Evolutionary conservation across 176 grass and related monocot genomes (phyloP).

Genomic region (Otatea glauca): DNA sequence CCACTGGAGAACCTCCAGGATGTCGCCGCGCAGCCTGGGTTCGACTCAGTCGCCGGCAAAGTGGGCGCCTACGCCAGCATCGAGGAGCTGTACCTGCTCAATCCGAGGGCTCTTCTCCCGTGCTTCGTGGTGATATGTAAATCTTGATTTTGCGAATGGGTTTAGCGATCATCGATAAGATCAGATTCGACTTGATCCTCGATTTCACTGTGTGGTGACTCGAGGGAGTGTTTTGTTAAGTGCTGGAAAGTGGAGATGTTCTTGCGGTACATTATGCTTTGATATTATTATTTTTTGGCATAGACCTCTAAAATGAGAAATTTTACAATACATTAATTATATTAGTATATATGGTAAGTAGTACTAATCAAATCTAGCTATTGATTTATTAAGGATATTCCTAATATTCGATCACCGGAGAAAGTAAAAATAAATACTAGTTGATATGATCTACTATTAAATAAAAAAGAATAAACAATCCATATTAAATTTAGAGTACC

Average conservation of each 20-base stretch:
- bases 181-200: neutral
- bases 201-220: neutral
- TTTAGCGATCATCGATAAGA: neutral
- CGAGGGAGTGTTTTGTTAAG: neutral
- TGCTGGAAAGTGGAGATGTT: neutral
- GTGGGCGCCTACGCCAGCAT: constrained; percentile 56
- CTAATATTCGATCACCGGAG: too few relatives aligned
- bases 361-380: too few relatives aligned
- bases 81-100: constrained; percentile 72
- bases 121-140: constrained; percentile 80
- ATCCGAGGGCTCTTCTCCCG: constrained; percentile 70
- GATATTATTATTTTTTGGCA: too few relatives aligned
- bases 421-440: too few relatives aligned
- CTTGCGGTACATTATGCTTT: neutral
- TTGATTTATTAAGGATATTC: too few relatives aligned
- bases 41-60: constrained; percentile 78
- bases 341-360: too few relatives aligned
- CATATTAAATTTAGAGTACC: too few relatives aligned
- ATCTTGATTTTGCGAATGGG: constrained; percentile 35
- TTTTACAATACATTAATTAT: too few relatives aligned
- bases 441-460: too few relatives aligned
- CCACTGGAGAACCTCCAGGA: constrained; percentile 62
- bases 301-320: too few relatives aligned
- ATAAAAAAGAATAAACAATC: too few relatives aligned
- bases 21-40: constrained; percentile 51